Percentiles rank a stretch among this genome's conserved stretches.
Evolutionary conservation across 371 early-diverging fungal genomes (phyloP).

Genomic region (Massospora cicadina): DNA sequence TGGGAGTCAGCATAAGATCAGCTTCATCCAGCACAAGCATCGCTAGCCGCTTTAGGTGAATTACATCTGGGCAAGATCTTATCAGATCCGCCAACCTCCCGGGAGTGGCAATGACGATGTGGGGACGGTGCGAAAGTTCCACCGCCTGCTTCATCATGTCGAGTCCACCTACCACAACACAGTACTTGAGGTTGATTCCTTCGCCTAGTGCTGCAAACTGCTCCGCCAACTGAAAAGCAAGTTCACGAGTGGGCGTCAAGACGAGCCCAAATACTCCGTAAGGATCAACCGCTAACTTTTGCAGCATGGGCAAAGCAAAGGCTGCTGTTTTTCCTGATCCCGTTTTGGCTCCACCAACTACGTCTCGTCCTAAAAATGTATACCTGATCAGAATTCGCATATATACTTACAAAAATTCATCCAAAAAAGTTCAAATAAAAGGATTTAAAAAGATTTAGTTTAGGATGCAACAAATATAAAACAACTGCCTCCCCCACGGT

Average conservation of each 20-base stretch:
- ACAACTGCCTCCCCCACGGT: no score
- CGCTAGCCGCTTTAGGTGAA: slow-evolving; percentile 26
- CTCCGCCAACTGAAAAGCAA: slow-evolving; percentile 94
- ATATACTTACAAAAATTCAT: background rate
- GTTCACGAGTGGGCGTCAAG: slow-evolving; percentile 93
- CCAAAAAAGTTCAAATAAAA: background rate
- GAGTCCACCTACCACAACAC: slow-evolving; percentile 92
- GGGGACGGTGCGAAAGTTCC: slow-evolving; percentile 72
- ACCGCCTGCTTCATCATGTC: slow-evolving; percentile 90
- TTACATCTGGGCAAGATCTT: slow-evolving; percentile 44
- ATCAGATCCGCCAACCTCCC: slow-evolving; percentile 93
- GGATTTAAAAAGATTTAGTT: background rate
- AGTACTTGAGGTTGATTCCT: slow-evolving; percentile 62
- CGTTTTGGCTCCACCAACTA: slow-evolving; percentile 96
- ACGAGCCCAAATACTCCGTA: slow-evolving; percentile 89
- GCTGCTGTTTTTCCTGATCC: slow-evolving; percentile 99
- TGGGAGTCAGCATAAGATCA: slow-evolving; percentile 71
- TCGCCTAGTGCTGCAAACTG: slow-evolving; percentile 87
- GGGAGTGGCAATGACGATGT: slow-evolving; percentile 95
- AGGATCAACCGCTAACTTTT: slow-evolving; percentile 79
- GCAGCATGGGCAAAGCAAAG: slow-evolving; percentile 95
- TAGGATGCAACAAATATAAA: no score
- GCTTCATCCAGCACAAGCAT: slow-evolving; percentile 81
- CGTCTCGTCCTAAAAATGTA: slow-evolving; percentile 40
- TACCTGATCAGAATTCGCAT: background rate